These are phyloP conservation scores for Debaryomyces psychrophilus DNA, from an alignment of 1,139 yeast genomes.

Conservation along the genomic window DNA sequence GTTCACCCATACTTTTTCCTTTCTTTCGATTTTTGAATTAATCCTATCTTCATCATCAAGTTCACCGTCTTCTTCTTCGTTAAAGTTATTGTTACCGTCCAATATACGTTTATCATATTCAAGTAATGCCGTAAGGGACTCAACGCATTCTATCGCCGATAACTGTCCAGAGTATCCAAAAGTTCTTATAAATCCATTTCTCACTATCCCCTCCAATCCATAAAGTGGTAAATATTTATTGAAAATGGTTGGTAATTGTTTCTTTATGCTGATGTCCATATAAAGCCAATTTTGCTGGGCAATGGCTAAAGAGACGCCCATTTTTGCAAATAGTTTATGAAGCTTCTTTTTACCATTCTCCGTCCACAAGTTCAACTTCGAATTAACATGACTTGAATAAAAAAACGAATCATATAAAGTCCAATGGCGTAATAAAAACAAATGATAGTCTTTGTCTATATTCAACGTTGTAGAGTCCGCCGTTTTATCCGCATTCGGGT, in stretches of 20 bases:
- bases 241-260: conserved; percentile 70
- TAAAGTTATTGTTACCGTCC: conserved; percentile 18
- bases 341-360: conserved; percentile 87
- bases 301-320: conserved; percentile 89
- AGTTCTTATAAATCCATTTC: conserved; percentile 84
- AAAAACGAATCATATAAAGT: conserved; percentile 87
- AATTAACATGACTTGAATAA: conserved; percentile 86
- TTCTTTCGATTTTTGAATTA: conserved; percentile 46
- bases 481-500: conserved; percentile 36
- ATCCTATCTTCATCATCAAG: conserved; percentile 39
- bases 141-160: conserved; percentile 93
- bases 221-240: conserved; percentile 70
- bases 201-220: conserved; percentile 79
- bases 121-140: conserved; percentile 79
- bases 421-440: conserved; percentile 90
- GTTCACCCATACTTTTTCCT: conserved; percentile 77
- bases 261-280: conserved; percentile 79
- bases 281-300: conserved; percentile 94
- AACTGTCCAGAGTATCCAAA: conserved; percentile 87
- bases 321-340: conserved; percentile 90
- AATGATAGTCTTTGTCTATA: conserved; percentile 81
- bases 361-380: conserved; percentile 86
- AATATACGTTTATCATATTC: conserved; percentile 59
- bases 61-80: conserved; percentile 24
- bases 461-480: conserved; percentile 68